phyloP scores from a whole-genome alignment of 495 filamentous ascomycete species.

The Pseudomonodictys pantanalensis region DNA sequence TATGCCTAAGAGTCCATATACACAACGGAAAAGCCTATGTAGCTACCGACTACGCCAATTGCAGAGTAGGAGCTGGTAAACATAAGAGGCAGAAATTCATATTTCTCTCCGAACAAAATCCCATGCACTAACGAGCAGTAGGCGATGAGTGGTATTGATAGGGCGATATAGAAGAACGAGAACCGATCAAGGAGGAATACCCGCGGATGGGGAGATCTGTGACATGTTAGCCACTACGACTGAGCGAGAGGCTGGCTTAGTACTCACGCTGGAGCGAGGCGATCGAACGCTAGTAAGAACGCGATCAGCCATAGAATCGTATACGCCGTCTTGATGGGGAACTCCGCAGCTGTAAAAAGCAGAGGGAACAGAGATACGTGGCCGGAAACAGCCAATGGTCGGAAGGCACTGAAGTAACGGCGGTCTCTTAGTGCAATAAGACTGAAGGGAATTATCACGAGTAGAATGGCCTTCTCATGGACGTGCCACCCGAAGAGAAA shows the following conservation, averaged over 20 bases:
- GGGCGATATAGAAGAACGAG: conserved; percentile 78
- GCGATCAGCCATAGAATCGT: conserved; percentile 87
- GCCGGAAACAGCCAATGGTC: conserved; percentile 86
- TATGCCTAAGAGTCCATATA: conserved; percentile 55
- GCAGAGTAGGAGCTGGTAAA: conserved; percentile 95
- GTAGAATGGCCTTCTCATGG: conserved; percentile 92
- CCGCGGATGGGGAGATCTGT: conserved; percentile 58
- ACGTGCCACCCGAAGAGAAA: conserved; percentile 99
- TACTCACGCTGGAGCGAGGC: conserved; percentile 69
- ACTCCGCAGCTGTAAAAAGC: conserved; percentile 86
- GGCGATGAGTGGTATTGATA: conserved; percentile 82
- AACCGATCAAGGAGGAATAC: conserved; percentile 89
- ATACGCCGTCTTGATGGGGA: conserved; percentile 89
- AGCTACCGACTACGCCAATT: conserved; percentile 92
- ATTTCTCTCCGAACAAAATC: conserved; percentile 74
- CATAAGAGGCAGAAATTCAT: conserved; percentile 93
- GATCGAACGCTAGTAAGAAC: conserved; percentile 83
- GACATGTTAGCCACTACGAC: conserved; percentile 1
- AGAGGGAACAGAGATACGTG: conserved; percentile 95
- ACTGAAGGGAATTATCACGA: conserved; percentile 93
- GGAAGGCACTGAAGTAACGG: conserved; percentile 85
- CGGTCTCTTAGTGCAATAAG: conserved; percentile 90
- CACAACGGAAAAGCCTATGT: conserved; percentile 91
- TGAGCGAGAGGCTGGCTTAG: neutral
- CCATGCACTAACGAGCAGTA: conserved; percentile 86